These are phyloP conservation scores for Phytopythium mirpurense DNA, from an alignment of 352 stramenopile species.

Conservation along the genomic window DNA sequence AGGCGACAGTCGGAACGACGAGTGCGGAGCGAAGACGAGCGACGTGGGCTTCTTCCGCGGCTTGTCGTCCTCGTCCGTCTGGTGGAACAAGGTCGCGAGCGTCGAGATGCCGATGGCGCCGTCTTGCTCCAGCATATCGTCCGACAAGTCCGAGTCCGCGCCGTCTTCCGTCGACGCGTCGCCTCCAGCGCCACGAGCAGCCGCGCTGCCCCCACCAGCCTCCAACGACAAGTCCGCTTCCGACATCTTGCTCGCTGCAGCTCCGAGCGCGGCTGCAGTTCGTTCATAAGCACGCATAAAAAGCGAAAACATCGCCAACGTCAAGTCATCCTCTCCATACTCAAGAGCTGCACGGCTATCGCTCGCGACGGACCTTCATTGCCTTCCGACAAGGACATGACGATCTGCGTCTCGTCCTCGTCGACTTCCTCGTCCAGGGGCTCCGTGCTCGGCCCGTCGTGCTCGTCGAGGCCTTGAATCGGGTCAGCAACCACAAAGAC, in stretches of 20 bases:
- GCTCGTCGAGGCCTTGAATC: constrained; percentile 13
- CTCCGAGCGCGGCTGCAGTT: constrained; percentile 5
- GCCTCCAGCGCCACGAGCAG: background rate
- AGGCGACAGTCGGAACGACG: constrained; percentile 25
- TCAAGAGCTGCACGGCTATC: background rate
- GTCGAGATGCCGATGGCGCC: constrained; percentile 37
- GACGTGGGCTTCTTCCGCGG: constrained; percentile 2
- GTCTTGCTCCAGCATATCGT: constrained; percentile 71
- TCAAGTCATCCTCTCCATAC: background rate
- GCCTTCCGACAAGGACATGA: constrained; percentile 65
- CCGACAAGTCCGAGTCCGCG: constrained; percentile 56
- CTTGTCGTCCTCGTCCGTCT: constrained; percentile 8
- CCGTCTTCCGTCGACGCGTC: constrained; percentile 16
- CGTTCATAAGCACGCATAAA: no score
- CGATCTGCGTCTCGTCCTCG: constrained; percentile 81
- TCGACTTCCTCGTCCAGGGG: constrained; percentile 36
- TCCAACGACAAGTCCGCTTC: constrained; percentile 37
- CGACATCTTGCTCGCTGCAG: constrained; percentile 26
- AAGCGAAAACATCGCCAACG: no score
- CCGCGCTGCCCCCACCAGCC: background rate
- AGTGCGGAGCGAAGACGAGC: constrained; percentile 3
- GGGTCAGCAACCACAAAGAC: constrained; percentile 39
- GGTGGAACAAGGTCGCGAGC: constrained; percentile 49
- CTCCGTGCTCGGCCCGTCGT: constrained; percentile 8
- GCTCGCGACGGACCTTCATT: constrained; percentile 20